Evolutionary conservation across 2,329 filamentous ascomycete genomes (phyloP).

Genomic region (Diaporthe citriasiana): DNA sequence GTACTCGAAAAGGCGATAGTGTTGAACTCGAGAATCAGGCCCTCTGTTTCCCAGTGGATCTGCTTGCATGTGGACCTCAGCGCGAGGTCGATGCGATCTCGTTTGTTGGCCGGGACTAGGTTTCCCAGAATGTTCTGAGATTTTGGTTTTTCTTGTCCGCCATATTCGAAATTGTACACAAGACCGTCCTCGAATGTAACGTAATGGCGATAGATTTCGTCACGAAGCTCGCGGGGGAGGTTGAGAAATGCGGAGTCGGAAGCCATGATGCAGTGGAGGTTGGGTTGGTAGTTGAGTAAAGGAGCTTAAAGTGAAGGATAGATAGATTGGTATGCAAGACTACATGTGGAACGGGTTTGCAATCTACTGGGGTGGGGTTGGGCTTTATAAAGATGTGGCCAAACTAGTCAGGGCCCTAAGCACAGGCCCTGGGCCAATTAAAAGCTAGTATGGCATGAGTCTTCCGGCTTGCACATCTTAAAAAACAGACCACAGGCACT

Average conservation of each 20-base stretch:
- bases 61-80: constrained; percentile 1
- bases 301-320: no score
- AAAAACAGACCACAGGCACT: neutral
- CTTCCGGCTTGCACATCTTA: neutral
- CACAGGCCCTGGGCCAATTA: neutral
- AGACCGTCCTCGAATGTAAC: neutral
- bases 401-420: neutral
- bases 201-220: neutral
- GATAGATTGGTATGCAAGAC: no score
- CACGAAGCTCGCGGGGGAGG: neutral
- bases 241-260: neutral
- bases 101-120: neutral
- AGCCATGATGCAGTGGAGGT: constrained; percentile 2
- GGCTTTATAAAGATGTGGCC: neutral
- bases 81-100: neutral
- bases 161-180: neutral
- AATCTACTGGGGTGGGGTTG: neutral
- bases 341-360: no score
- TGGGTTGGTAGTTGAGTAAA: neutral
- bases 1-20: neutral
- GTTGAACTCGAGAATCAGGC: neutral
- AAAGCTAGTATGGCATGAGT: neutral
- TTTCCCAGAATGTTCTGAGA: neutral
- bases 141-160: neutral
- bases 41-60: neutral